phyloP scores from a whole-genome alignment of 306 rosid species.

The Acacia confusa region DNA sequence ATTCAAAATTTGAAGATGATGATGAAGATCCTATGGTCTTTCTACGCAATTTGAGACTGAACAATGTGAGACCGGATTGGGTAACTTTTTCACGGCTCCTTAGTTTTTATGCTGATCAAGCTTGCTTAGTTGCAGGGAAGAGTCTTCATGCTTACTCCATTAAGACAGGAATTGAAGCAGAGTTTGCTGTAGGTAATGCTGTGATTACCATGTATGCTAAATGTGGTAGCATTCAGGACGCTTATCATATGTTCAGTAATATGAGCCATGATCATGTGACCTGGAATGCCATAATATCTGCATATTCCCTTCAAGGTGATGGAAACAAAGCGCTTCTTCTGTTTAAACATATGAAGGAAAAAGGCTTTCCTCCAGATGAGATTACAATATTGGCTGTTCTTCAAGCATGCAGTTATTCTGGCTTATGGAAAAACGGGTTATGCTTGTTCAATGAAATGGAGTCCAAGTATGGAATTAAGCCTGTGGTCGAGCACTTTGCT shows the following conservation, averaged over 20 bases:
- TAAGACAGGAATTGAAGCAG: constrained; percentile 41
- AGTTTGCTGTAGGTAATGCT: constrained; percentile 47
- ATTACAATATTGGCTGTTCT: constrained; percentile 48
- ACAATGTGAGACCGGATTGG: constrained; percentile 36
- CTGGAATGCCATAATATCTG: constrained; percentile 56
- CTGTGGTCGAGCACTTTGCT: constrained; percentile 51
- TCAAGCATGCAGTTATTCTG: constrained; percentile 56
- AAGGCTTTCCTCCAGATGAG: constrained; percentile 51
- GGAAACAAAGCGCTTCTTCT: constrained; percentile 41
- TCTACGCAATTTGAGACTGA: constrained; percentile 41
- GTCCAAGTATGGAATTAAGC: constrained; percentile 39
- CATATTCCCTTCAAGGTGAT: constrained; percentile 51
- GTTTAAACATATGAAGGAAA: constrained; percentile 46
- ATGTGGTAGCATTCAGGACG: constrained; percentile 56
- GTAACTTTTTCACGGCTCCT: constrained; percentile 47
- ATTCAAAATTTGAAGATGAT: constrained; percentile 29
- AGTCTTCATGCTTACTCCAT: constrained; percentile 42
- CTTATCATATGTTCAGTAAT: constrained; percentile 38
- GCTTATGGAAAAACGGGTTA: constrained; percentile 51
- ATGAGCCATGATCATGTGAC: constrained; percentile 40
- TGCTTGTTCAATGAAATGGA: constrained; percentile 51
- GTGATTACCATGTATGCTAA: constrained; percentile 52
- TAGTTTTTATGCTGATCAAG: constrained; percentile 45
- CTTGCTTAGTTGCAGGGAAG: constrained; percentile 50
- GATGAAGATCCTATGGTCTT: constrained; percentile 44